Evolutionary conservation across 371 early-diverging fungal genomes (phyloP).

Genomic region (Mucor lusitanicus): DNA sequence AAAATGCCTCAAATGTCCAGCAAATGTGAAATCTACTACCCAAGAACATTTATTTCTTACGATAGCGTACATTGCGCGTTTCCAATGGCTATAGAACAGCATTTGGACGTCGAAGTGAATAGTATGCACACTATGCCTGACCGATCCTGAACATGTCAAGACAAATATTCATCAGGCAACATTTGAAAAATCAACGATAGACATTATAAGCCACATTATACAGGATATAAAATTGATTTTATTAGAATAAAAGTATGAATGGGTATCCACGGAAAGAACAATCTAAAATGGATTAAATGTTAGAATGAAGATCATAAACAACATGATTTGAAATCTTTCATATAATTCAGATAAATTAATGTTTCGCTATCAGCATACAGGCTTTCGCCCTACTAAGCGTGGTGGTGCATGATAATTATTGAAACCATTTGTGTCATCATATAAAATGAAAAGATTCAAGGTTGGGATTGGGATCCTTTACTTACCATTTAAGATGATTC

Average conservation of each 20-base stretch:
- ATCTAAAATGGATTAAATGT: not conserved
- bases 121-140: no score
- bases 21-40: no score
- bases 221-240: not conserved
- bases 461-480: not conserved
- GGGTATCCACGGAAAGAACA: not conserved
- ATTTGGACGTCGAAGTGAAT: no score
- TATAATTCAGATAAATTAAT: conserved; percentile 15
- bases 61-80: no score
- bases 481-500: conserved; percentile 10
- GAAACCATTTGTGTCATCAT: conserved; percentile 27
- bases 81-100: no score
- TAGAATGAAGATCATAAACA: not conserved
- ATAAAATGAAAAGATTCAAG: conserved; percentile 1
- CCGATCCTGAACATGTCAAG: no score
- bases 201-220: not conserved
- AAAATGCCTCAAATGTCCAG: no score
- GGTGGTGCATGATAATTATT: conserved; percentile 28
- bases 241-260: not conserved
- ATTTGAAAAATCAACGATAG: no score
- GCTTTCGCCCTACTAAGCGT: conserved; percentile 23
- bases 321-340: conserved; percentile 6
- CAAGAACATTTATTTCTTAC: no score
- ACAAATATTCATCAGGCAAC: no score
- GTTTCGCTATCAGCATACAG: conserved; percentile 20